phyloP scores from a whole-genome alignment of 1,284 basidiomycete genomes.

The Sporisorium scitamineum region DNA sequence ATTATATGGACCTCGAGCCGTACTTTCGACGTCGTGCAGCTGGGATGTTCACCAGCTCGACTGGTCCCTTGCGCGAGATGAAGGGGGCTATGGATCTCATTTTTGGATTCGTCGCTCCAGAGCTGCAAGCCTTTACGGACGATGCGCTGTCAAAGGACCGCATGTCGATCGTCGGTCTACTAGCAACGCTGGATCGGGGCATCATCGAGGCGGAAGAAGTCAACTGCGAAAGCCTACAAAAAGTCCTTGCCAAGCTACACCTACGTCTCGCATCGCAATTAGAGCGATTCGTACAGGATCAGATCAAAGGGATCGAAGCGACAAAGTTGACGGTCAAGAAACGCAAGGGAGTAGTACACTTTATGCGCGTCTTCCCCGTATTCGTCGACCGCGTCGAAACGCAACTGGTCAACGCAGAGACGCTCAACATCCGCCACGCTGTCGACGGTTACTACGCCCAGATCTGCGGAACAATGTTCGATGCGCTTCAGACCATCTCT shows the following conservation, averaged over 20 bases:
- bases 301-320: constrained; percentile 81
- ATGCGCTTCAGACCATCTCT: constrained; percentile 90
- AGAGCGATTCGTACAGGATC: constrained; percentile 73
- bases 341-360: constrained; percentile 89
- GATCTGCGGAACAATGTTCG: constrained; percentile 89
- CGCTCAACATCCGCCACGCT: constrained; percentile 80
- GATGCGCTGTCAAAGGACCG: constrained; percentile 79
- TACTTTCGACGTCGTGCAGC: constrained; percentile 93
- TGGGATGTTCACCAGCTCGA: constrained; percentile 46
- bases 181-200: constrained; percentile 83
- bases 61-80: constrained; percentile 60
- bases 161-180: constrained; percentile 86
- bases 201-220: constrained; percentile 82
- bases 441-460: constrained; percentile 88
- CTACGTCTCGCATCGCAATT: constrained; percentile 66
- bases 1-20: constrained; percentile 92
- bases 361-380: constrained; percentile 90
- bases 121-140: constrained; percentile 88
- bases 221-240: constrained; percentile 80
- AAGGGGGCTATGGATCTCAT: constrained; percentile 85
- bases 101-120: constrained; percentile 88
- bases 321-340: constrained; percentile 92
- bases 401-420: constrained; percentile 79
- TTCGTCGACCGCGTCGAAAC: constrained; percentile 87
- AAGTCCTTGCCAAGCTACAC: constrained; percentile 83